A percentile compares a stretch with the other conserved stretches of the same genome.
Conservation (phyloP, 257 asterid genomes). For the Penstemon barbatus region DNA sequence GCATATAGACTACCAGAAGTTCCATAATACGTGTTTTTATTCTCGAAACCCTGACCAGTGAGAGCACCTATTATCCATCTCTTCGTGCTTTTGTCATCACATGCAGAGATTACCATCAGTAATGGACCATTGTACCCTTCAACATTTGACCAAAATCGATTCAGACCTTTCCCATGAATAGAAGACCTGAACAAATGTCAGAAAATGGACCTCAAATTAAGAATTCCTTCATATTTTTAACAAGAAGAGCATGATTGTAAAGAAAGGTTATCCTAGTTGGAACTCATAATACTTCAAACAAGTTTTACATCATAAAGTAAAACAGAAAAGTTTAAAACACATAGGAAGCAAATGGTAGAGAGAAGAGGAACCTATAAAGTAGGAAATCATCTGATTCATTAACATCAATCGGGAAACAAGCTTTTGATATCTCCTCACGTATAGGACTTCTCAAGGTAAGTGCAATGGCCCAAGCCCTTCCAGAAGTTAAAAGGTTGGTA, state of each 20-base stretch:
- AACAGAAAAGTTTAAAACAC: too few relatives aligned
- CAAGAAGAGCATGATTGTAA: conserved; percentile 13
- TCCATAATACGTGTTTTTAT: conserved; percentile 75
- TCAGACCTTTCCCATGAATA: conserved; percentile 85
- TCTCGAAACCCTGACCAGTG: conserved; percentile 76
- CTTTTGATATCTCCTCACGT: conserved; percentile 63
- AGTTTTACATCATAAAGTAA: background rate
- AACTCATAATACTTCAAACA: conserved; percentile 1
- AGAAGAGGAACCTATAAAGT: conserved; percentile 65
- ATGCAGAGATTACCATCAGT: conserved; percentile 67
- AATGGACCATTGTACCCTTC: conserved; percentile 82
- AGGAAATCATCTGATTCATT: conserved; percentile 50
- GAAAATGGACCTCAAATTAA: conserved; percentile 16
- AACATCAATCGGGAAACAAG: conserved; percentile 57
- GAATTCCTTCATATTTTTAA: conserved; percentile 1
- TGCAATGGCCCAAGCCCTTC: conserved; percentile 94
- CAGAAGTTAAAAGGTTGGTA: conserved; percentile 59
- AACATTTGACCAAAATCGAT: conserved; percentile 82
- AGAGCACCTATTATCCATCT: conserved; percentile 77
- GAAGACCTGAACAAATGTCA: conserved; percentile 65
- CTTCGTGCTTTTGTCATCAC: conserved; percentile 45
- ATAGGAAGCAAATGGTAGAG: background rate
- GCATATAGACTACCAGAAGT: conserved; percentile 79
- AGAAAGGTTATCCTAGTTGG: background rate
- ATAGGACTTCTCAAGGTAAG: conserved; percentile 64